Evolutionary conservation across 768 basidiomycete genomes (phyloP).

Genomic region (Peribolospora baueri): DNA sequence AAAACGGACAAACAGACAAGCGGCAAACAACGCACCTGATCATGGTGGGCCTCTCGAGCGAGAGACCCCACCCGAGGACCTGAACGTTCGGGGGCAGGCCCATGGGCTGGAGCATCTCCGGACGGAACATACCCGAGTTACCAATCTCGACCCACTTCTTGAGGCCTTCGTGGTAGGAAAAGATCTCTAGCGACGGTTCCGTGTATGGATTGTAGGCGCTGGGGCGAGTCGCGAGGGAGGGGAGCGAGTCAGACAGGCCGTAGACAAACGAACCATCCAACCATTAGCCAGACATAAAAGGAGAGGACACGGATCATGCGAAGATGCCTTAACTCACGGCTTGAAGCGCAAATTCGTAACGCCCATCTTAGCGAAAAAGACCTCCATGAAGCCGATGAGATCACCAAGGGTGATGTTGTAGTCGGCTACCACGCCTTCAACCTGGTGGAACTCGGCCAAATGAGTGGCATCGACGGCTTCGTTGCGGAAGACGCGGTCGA

Average conservation of each 20-base stretch:
- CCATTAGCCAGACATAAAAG: background rate
- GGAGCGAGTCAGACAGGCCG: background rate
- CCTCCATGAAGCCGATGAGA: conserved; percentile 93
- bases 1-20: background rate
- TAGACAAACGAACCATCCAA: background rate
- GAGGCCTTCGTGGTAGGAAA: conserved; percentile 86
- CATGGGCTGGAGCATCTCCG: conserved; percentile 98
- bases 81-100: conserved; percentile 89
- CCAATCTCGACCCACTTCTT: conserved; percentile 94
- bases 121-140: conserved; percentile 90
- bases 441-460: conserved; percentile 96
- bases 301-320: conserved; percentile 35
- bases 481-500: conserved; percentile 95
- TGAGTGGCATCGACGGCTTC: conserved; percentile 98
- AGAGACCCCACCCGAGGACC: conserved; percentile 89
- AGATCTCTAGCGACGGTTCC: conserved; percentile 88
- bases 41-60: conserved; percentile 91
- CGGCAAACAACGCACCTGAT: conserved; percentile 41
- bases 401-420: conserved; percentile 75
- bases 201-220: conserved; percentile 5
- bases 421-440: conserved; percentile 98
- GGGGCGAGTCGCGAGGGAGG: background rate
- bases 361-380: conserved; percentile 97
- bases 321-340: conserved; percentile 95
- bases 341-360: conserved; percentile 86